Evolutionary conservation across 2,329 filamentous ascomycete species (phyloP), one percentile per base, ranked within the genome.

Genomic region (Penicillium verrucosum): DNA sequence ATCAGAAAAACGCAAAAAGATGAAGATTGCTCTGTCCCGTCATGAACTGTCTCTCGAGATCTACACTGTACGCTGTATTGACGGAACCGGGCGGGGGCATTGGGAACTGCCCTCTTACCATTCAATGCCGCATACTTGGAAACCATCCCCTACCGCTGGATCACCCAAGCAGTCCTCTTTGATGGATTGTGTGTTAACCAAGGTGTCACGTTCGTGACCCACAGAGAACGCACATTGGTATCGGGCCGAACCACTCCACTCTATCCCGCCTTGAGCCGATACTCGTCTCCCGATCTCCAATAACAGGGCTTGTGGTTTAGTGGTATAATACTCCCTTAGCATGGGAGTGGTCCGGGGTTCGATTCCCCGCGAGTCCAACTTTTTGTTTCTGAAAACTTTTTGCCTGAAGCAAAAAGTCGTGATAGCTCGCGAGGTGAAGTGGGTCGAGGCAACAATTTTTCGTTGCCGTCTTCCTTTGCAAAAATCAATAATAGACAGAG

Each of bases 291-390:
- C 8, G 45, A 21, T 18, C 21, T 12, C 50, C 37, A 53, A 64
- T 51, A 50, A 60, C 41, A 59, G 67, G 67, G 67, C 67, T 68
- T 69, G 72, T 77, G 74, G 75, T 77, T 76, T 77, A 77, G 75
- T 76, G 75, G 75, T 77, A 77, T 76, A 75, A 77, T 77, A 72
- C 73, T 68, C 73, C 72, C 74, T 77, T 77, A 77, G 75, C 73
- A 76, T 78, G 75, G 74, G 75, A 70, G 76, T 72, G 75, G 76
- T 77, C 75, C 73, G 71, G 74, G 74, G 75, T 77, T 77, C 74
- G 75, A 78, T 78, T 78, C 75, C 75, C 76, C 71, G 75, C 74
- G 70, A 75, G 75, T 78, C 76, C 76, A 78, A 60, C 41, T 52
- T 52, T 52, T 56, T 41, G 32, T 44, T 52, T n/a, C 11, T 37